These are phyloP conservation scores for Seiridium unicorne DNA, from an alignment of 2,329 filamentous ascomycete species.

Conservation along the genomic window DNA sequence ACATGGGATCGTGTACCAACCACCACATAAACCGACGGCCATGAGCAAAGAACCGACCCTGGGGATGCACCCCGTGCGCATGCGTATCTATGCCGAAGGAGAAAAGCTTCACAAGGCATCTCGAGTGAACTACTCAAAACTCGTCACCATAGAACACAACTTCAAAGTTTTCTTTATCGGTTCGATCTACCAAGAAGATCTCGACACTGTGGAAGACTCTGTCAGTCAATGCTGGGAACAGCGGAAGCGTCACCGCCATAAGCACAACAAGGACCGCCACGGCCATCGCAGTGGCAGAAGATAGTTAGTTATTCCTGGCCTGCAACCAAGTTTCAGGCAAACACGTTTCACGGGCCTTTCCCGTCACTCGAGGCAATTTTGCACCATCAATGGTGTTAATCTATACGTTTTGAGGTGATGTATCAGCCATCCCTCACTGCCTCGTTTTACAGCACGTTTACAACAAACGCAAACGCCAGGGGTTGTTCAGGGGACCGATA, in stretches of 20 bases:
- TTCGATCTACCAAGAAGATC: conserved; percentile 37
- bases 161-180: conserved; percentile 57
- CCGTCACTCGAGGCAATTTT: too few species aligned
- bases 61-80: conserved; percentile 45
- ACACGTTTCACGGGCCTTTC: too few species aligned
- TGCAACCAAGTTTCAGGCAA: too few species aligned
- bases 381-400: too few species aligned
- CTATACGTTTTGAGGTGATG: too few species aligned
- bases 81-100: conserved; percentile 37
- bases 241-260: background rate
- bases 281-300: too few species aligned
- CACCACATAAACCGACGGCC: conserved; percentile 26
- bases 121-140: conserved; percentile 57
- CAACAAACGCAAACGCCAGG: too few species aligned
- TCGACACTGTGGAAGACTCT: conserved; percentile 39
- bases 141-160: conserved; percentile 57
- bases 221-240: conserved; percentile 47
- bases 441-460: too few species aligned
- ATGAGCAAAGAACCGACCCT: conserved; percentile 43
- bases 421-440: too few species aligned
- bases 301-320: too few species aligned
- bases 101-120: conserved; percentile 50
- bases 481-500: too few species aligned
- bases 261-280: background rate
- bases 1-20: conserved; percentile 51